Conservation (phyloP, 2,329 filamentous ascomycete species). For the Nemania sp. region DNA sequence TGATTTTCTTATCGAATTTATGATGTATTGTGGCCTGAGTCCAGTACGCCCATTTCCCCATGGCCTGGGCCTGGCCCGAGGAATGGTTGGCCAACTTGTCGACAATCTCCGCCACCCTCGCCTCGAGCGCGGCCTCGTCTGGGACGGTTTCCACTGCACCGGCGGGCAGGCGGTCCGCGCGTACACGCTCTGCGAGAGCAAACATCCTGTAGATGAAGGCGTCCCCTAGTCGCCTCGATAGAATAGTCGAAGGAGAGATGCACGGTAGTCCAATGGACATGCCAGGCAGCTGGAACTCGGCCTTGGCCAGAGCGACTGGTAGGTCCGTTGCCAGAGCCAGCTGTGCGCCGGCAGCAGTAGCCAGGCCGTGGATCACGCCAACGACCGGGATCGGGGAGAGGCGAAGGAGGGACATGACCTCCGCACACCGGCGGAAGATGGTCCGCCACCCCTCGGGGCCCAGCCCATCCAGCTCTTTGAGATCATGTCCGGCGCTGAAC, state of each 20-base stretch:
- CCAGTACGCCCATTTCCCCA: conserved; percentile 45
- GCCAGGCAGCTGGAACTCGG: conserved; percentile 39
- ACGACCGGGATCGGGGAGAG: conserved; percentile 40
- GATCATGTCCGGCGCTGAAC: conserved; percentile 43
- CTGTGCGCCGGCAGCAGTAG: conserved; percentile 42
- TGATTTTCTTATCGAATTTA: no score
- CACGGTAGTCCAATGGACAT: conserved; percentile 40
- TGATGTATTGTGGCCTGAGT: conserved; percentile 35
- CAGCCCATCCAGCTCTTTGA: conserved; percentile 34
- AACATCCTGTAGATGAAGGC: conserved; percentile 39
- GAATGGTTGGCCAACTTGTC: conserved; percentile 28
- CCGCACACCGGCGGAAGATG: conserved; percentile 36
- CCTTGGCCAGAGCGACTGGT: conserved; percentile 33
- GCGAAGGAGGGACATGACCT: conserved; percentile 42
- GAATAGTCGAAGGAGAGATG: conserved; percentile 38
- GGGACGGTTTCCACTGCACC: conserved; percentile 37
- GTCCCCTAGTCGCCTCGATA: conserved; percentile 34
- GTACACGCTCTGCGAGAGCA: conserved; percentile 37
- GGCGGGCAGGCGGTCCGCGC: conserved; percentile 31
- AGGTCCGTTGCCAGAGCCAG: conserved; percentile 42
- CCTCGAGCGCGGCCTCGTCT: conserved; percentile 31
- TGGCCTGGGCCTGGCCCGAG: conserved; percentile 39
- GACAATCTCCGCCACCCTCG: conserved; percentile 34
- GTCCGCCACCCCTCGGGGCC: conserved; percentile 3
- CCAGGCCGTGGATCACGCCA: conserved; percentile 40